A percentile compares a stretch with the other conserved stretches of the same genome.
Conservation (phyloP, 257 asterid genomes). For the Lycium ferocissimum region DNA sequence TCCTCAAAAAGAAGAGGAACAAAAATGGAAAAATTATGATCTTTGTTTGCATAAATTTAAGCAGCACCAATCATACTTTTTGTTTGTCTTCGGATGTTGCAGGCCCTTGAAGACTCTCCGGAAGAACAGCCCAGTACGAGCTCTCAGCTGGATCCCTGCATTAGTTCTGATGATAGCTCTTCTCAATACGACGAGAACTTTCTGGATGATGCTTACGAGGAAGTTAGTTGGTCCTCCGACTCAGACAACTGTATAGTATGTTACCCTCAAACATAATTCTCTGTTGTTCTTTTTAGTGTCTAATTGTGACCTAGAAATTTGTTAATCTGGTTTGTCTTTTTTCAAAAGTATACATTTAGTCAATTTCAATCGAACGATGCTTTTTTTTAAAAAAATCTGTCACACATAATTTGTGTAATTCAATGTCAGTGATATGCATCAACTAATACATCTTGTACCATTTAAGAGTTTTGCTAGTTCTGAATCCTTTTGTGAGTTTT, state of each 20-base stretch:
- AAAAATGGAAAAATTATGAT: neutral
- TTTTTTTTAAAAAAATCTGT: neutral
- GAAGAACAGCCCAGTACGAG: slow-evolving; percentile 42
- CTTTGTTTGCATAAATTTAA: neutral
- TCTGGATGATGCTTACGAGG: slow-evolving; percentile 55
- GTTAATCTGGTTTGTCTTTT: neutral
- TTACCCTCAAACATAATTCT: neutral
- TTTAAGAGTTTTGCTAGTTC: neutral
- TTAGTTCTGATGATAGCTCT: slow-evolving; percentile 58
- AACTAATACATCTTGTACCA: neutral
- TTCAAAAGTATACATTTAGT: neutral
- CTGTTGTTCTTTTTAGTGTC: neutral
- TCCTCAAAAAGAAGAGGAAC: neutral
- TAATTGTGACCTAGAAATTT: neutral
- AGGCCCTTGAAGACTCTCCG: slow-evolving; percentile 73
- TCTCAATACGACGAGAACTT: slow-evolving; percentile 61
- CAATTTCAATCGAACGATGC: neutral
- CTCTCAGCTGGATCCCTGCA: slow-evolving; percentile 48
- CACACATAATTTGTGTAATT: neutral
- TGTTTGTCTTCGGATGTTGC: slow-evolving; percentile 36
- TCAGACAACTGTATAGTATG: slow-evolving; percentile 53
- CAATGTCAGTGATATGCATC: neutral
- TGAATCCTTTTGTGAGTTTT: neutral
- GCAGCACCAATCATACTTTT: neutral
- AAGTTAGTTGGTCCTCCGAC: slow-evolving; percentile 59